These are phyloP conservation scores for Pleurotus pulmonarius DNA, from an alignment of 768 basidiomycete genomes.

Conservation along the genomic window DNA sequence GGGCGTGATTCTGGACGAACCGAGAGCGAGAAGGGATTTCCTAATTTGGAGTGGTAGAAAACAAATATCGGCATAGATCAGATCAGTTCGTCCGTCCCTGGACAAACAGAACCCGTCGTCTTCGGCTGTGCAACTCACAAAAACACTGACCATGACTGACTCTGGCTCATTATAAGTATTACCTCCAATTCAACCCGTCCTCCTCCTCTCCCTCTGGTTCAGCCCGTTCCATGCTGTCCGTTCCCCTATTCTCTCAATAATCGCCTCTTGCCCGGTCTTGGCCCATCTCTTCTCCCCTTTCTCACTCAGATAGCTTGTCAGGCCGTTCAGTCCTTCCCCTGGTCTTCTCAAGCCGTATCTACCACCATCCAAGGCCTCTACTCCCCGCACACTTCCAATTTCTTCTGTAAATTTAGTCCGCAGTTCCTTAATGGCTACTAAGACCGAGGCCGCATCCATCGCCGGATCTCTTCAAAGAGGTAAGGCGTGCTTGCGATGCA, in stretches of 20 bases:
- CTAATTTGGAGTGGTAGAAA: constrained; percentile 2
- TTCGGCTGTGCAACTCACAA: constrained; percentile 10
- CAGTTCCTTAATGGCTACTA: constrained; percentile 46
- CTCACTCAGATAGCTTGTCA: constrained; percentile 10
- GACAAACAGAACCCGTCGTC: constrained; percentile 10
- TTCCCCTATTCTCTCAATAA: constrained; percentile 19
- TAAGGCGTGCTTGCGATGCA: constrained; percentile 71
- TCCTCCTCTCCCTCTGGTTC: constrained; percentile 15
- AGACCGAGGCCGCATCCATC: constrained; percentile 32
- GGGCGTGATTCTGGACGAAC: not conserved
- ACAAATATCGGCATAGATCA: constrained; percentile 8
- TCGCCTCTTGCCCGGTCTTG: constrained; percentile 6
- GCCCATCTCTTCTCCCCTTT: constrained; percentile 19
- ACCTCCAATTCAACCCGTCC: constrained; percentile 17
- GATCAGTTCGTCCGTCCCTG: constrained; percentile 6
- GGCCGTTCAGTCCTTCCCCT: constrained; percentile 5
- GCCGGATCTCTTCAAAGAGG: constrained; percentile 55
- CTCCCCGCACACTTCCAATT: constrained; percentile 8
- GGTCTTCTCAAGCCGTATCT: constrained; percentile 14
- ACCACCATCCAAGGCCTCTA: constrained; percentile 3
- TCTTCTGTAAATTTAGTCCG: constrained; percentile 28
- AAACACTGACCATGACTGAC: constrained; percentile 3
- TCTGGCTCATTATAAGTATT: constrained; percentile 7
- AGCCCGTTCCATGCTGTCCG: constrained; percentile 20
- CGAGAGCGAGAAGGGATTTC: not conserved